phyloP scores from a whole-genome alignment of 2,329 filamentous ascomycete species.

The Pseudocercospora musae region DNA sequence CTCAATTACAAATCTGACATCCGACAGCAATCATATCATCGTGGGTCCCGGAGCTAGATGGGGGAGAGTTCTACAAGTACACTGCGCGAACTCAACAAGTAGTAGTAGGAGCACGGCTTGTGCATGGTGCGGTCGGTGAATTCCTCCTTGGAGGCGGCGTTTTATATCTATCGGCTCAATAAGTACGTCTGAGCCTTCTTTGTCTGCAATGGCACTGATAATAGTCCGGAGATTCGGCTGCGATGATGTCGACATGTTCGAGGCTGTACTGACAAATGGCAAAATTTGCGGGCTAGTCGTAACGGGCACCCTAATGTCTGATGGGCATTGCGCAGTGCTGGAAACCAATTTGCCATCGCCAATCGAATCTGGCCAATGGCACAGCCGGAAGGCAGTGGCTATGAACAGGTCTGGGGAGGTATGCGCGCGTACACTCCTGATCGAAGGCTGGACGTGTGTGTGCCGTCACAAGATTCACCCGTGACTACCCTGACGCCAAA shows the following conservation, averaged over 20 bases:
- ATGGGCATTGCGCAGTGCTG: conserved; percentile 50
- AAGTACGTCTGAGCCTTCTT: conserved; percentile 4
- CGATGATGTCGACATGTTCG: conserved; percentile 19
- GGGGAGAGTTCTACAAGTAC: conserved; percentile 23
- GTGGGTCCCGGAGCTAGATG: conserved; percentile 21
- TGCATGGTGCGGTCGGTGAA: conserved; percentile 18
- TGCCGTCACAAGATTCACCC: conserved; percentile 17
- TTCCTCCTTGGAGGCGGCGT: conserved; percentile 20
- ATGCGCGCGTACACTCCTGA: conserved; percentile 19
- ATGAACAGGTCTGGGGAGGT: conserved; percentile 23
- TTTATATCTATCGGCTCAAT: conserved; percentile 21
- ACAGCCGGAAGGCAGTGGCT: conserved; percentile 19
- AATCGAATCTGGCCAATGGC: conserved; percentile 22
- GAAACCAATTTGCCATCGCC: conserved; percentile 45
- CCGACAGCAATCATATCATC: conserved; percentile 19
- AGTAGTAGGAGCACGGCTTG: conserved; percentile 19
- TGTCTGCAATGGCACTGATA: not conserved
- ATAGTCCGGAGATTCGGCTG: conserved; percentile 11
- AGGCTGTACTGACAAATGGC: conserved; percentile 54
- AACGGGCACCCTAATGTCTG: conserved; percentile 49
- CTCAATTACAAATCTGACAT: conserved; percentile 33
- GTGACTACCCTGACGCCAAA: conserved; percentile 18
- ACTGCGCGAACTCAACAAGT: conserved; percentile 18
- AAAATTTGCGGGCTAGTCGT: conserved; percentile 47
- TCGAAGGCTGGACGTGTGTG: conserved; percentile 15